A percentile compares a stretch with the other conserved stretches of the same genome.
Conservation (phyloP, 805 yeast species). For the Yarrowia deformans region DNA sequence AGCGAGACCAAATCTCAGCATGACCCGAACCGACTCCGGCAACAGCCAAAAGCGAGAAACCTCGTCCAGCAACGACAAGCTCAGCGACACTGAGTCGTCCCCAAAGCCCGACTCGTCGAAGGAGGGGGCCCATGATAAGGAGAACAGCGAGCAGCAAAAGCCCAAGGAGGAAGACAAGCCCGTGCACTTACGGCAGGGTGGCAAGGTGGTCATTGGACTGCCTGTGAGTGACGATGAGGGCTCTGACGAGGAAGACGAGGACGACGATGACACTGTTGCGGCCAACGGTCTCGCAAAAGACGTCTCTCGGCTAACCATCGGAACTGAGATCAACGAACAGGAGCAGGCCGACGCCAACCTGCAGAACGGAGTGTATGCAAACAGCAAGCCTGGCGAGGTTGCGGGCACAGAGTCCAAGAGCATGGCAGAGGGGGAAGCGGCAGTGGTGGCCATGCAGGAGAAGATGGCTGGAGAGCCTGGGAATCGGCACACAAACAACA, state of each 20-base stretch:
- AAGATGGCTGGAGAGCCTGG: slow-evolving; percentile 16
- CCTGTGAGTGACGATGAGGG: slow-evolving; percentile 32
- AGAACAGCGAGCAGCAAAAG: slow-evolving; percentile 11
- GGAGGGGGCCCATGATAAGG: slow-evolving; percentile 7
- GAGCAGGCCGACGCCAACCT: slow-evolving; percentile 28
- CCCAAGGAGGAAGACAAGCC: slow-evolving; percentile 25
- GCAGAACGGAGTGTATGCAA: slow-evolving; percentile 10
- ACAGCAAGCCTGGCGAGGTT: slow-evolving; percentile 2
- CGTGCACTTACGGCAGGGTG: slow-evolving; percentile 20
- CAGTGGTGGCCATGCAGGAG: slow-evolving; percentile 20
- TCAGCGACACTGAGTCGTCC: neutral
- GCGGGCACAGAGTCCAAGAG: slow-evolving; percentile 25
- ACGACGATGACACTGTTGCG: neutral
- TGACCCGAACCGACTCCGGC: slow-evolving; percentile 15
- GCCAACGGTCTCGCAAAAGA: slow-evolving; percentile 7
- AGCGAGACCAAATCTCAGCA: slow-evolving; percentile 22
- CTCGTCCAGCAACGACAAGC: slow-evolving; percentile 5
- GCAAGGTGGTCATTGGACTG: slow-evolving; percentile 30
- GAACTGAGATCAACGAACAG: slow-evolving; percentile 27
- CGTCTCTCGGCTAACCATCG: slow-evolving; percentile 12
- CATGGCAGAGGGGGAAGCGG: slow-evolving; percentile 20
- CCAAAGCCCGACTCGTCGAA: neutral
- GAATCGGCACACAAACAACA: neutral
- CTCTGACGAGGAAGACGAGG: slow-evolving; percentile 9
- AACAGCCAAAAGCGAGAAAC: slow-evolving; percentile 18